Percentiles rank a stretch among this genome's conserved stretches.
Conservation (phyloP, 192 early-diverging fungal species). For the Lunasporangiospora selenospora region DNA sequence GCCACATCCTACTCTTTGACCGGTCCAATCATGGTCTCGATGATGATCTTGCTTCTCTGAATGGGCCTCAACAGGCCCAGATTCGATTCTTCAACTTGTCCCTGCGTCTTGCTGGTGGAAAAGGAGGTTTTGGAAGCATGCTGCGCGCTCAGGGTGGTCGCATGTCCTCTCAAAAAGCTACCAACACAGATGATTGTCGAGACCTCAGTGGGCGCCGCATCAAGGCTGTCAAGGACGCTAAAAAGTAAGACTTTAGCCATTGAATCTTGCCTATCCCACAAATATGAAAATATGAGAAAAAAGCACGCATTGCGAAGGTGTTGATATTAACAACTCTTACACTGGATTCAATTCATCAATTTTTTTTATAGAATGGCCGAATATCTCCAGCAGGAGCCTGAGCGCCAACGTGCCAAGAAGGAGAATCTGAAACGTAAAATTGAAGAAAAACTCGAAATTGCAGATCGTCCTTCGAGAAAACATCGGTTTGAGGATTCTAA, state of each 20-base stretch:
- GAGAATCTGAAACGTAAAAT: constrained; percentile 79
- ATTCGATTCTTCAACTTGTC: constrained; percentile 53
- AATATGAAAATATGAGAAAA: constrained; percentile 33
- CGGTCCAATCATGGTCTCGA: background rate
- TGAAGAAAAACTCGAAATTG: constrained; percentile 73
- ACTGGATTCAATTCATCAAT: background rate
- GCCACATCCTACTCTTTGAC: constrained; percentile 45
- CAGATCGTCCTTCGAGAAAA: constrained; percentile 64
- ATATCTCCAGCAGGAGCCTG: constrained; percentile 71
- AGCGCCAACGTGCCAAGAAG: constrained; percentile 66
- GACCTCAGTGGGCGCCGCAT: constrained; percentile 91
- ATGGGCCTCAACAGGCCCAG: constrained; percentile 4
- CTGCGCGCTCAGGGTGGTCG: constrained; percentile 91
- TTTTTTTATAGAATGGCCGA: constrained; percentile 64
- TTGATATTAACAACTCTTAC: background rate
- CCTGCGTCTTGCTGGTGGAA: constrained; percentile 77
- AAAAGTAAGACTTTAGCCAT: constrained; percentile 63
- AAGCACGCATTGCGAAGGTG: background rate
- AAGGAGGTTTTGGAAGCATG: constrained; percentile 97
- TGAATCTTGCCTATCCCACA: background rate
- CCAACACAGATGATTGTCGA: constrained; percentile 92
- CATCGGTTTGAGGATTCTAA: constrained; percentile 85
- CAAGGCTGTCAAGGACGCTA: constrained; percentile 89
- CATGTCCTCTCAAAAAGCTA: constrained; percentile 84
- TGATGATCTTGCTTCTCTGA: background rate